Evolutionary conservation across 106 monocot species (phyloP).

Genomic region (Alisma plantagoaquatica): DNA sequence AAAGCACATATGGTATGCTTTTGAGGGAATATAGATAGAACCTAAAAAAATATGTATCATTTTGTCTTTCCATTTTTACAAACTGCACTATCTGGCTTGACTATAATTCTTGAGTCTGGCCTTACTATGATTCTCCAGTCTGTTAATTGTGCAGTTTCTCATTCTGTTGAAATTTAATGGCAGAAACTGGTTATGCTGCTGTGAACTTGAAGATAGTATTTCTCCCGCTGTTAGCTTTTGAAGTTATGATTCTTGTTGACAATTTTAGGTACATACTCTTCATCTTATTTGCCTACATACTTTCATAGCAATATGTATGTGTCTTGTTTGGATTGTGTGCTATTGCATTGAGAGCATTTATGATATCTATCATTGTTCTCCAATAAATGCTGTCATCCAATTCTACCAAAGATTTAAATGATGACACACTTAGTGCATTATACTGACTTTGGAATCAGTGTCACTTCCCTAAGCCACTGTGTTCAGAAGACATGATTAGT

Average conservation of each 20-base stretch:
- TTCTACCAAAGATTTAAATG: background rate
- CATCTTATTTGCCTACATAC: background rate
- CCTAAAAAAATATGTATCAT: too few relatives aligned
- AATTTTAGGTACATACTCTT: conserved; percentile 62
- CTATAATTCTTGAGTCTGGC: background rate
- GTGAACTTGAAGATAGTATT: conserved; percentile 86
- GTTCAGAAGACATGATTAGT: too few relatives aligned
- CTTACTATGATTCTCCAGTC: background rate
- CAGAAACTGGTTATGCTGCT: conserved; percentile 33
- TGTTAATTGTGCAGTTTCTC: conserved; percentile 1
- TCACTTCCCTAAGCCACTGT: too few relatives aligned
- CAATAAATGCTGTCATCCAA: background rate
- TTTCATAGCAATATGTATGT: background rate
- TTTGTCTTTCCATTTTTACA: background rate
- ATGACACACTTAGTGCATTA: background rate
- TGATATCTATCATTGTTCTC: too few relatives aligned
- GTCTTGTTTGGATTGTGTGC: too few relatives aligned
- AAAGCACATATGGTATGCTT: conserved; percentile 46
- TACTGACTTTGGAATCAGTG: background rate
- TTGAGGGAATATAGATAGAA: too few relatives aligned
- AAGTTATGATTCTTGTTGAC: conserved; percentile 67
- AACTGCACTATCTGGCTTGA: background rate
- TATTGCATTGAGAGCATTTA: background rate
- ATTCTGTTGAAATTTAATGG: conserved; percentile 3
- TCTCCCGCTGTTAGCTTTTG: conserved; percentile 75